Evolutionary conservation across 1,284 basidiomycete genomes (phyloP), one percentile per base, ranked within the genome.

Genomic region (Termitomyces sp.): DNA sequence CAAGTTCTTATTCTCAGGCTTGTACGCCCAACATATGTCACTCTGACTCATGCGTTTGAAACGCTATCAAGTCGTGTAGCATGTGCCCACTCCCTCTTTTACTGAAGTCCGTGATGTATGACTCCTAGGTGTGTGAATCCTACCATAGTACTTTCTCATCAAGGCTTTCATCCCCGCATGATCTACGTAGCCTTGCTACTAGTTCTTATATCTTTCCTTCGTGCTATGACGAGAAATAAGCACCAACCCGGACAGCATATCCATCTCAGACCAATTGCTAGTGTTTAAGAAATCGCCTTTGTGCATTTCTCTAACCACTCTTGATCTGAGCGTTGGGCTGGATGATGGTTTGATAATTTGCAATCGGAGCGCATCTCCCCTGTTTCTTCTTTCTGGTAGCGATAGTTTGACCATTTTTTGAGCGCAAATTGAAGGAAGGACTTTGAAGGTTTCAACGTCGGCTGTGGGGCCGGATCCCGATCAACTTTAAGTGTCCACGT

Each of bases 321-420:
- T 54, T 48, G 52, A 34, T 12, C 13, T 54, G 49, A 17, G 44
- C 19, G 31, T 38, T 38, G 52, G 56, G 56, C 56, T 57, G 52
- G 24, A 31, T 57, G 56, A 57, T 10, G 56, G 52, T 46, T 51
- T 12, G 40, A 54, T 57, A 54, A 54, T 57, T 57, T 57, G 56
- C 56, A 57, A 57, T 51, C 56, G 48, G 56, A 57, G 56, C 53
- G 56, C 52, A 30, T 19, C 17, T 36, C n/a, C 24, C 3, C 19
- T 39, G 13, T n/a, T 41, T 21, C 6, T 13, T 24, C 8, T 15
- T 15, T 24, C 13, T 3, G n/a, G 13, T 13, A 34, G 34, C 34
- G 34, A 36, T 36, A n/a, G 12, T 36, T n/a, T n/a, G 5, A n/a
- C 5, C 6, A 34, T 34, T 34, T 13, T 34, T 34, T 7, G 36